phyloP scores from a whole-genome alignment of 345 rosid genomes.

The Salix viminalis region DNA sequence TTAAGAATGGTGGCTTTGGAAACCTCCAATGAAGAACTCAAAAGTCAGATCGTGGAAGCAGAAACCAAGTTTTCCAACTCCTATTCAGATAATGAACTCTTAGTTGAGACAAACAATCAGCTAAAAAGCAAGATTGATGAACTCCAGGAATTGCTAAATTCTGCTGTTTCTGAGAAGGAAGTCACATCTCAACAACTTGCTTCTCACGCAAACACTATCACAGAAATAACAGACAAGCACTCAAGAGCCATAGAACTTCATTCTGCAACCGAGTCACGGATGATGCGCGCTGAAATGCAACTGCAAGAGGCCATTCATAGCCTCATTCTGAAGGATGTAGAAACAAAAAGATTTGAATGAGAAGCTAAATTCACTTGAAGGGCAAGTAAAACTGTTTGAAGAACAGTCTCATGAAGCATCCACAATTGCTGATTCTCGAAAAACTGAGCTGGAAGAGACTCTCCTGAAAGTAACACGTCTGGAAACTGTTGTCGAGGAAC shows the following conservation, averaged over 20 bases:
- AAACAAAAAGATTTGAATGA: conserved; percentile 55
- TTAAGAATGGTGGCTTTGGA: conserved; percentile 54
- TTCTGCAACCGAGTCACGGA: conserved; percentile 40
- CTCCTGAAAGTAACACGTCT: conserved; percentile 48
- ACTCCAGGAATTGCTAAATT: conserved; percentile 58
- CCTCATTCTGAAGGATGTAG: conserved; percentile 49
- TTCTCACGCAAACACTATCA: conserved; percentile 40
- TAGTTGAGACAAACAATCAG: conserved; percentile 71
- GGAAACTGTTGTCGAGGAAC: conserved; percentile 61
- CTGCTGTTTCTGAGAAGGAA: conserved; percentile 69
- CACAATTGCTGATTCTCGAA: conserved; percentile 43
- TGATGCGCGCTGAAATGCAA: conserved; percentile 36
- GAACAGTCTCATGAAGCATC: conserved; percentile 57
- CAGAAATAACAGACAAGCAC: conserved; percentile 54
- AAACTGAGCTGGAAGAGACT: conserved; percentile 65
- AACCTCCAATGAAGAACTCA: conserved; percentile 55
- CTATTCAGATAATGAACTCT: conserved; percentile 55
- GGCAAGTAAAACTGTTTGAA: conserved; percentile 48
- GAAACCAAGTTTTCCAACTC: conserved; percentile 57
- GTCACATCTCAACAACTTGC: conserved; percentile 44
- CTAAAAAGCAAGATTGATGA: conserved; percentile 72
- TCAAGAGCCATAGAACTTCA: conserved; percentile 49
- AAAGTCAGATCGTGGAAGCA: conserved; percentile 48
- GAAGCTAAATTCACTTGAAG: conserved; percentile 52
- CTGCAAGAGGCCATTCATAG: conserved; percentile 53